Percentiles rank a stretch among this genome's conserved stretches.
These are phyloP conservation scores for Haplosporangium sp. DNA, from an alignment of 371 early-diverging fungal genomes.

Conservation along the genomic window DNA sequence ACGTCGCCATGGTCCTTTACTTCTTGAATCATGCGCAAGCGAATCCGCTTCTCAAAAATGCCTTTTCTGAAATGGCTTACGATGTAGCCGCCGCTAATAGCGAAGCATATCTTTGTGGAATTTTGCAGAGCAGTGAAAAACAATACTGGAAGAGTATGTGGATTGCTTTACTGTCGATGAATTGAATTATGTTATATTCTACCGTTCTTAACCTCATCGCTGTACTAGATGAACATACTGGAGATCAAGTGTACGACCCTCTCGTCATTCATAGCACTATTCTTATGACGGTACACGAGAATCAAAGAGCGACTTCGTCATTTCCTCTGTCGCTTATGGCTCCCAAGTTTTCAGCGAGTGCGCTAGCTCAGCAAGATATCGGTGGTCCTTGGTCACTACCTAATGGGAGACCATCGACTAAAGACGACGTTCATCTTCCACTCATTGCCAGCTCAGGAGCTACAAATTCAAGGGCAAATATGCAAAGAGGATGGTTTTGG, in stretches of 20 bases:
- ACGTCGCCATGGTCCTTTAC: conserved; percentile 73
- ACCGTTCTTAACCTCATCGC: neutral
- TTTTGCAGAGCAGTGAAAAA: conserved; percentile 72
- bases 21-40: conserved; percentile 72
- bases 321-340: conserved; percentile 60
- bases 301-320: conserved; percentile 70
- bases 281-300: conserved; percentile 74
- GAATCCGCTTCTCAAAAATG: conserved; percentile 75
- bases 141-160: conserved; percentile 58
- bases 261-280: conserved; percentile 72
- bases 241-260: conserved; percentile 62
- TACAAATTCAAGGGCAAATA: conserved; percentile 32
- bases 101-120: conserved; percentile 75
- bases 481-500: conserved; percentile 79
- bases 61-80: conserved; percentile 82
- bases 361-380: conserved; percentile 62
- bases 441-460: conserved; percentile 24
- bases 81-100: conserved; percentile 79
- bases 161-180: too few species aligned
- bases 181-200: too few species aligned
- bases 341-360: conserved; percentile 65
- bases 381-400: conserved; percentile 74
- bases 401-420: conserved; percentile 63
- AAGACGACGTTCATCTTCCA: conserved; percentile 68
- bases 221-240: conserved; percentile 54